phyloP scores from a whole-genome alignment of 176 grass and related monocot species.

The Neostapfia colusana region DNA sequence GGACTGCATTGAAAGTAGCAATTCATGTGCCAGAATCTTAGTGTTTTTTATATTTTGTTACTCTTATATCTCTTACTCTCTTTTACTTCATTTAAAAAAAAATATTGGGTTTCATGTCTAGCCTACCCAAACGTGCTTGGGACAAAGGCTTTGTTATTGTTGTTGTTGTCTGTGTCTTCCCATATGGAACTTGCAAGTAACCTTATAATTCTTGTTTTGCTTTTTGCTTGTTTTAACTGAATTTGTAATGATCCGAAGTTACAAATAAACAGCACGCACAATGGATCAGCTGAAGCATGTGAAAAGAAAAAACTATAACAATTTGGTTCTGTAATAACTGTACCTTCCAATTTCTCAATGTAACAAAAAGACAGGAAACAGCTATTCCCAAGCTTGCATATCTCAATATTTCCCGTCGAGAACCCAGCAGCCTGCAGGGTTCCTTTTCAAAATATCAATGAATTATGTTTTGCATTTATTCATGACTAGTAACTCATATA shows the following conservation, averaged over 20 bases:
- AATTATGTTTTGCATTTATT: constrained; percentile 31
- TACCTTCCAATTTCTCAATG: constrained; percentile 94
- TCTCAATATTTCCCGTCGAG: constrained; percentile 78
- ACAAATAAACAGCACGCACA: too few species aligned
- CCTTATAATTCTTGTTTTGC: constrained; percentile 5
- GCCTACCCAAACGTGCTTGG: too few species aligned
- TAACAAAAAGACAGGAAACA: constrained; percentile 65
- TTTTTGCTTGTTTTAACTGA: too few species aligned
- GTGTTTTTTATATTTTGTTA: too few species aligned
- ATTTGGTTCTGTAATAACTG: not conserved
- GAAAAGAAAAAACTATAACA: constrained; percentile 7
- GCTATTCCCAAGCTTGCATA: constrained; percentile 89
- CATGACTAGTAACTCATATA: constrained; percentile 5
- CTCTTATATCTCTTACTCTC: too few species aligned
- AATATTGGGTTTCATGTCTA: too few species aligned
- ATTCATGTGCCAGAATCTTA: too few species aligned
- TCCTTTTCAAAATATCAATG: constrained; percentile 46
- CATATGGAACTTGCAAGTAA: constrained; percentile 6
- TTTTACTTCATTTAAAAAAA: too few species aligned
- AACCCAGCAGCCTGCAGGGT: constrained; percentile 72
- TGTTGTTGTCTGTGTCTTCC: constrained; percentile 11
- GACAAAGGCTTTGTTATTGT: too few species aligned
- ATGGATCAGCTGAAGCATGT: too few species aligned
- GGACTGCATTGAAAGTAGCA: too few species aligned
- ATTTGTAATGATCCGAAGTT: too few species aligned